These are phyloP conservation scores for Funneliformis caledonium DNA, from an alignment of 371 early-diverging fungal genomes.

Conservation along the genomic window DNA sequence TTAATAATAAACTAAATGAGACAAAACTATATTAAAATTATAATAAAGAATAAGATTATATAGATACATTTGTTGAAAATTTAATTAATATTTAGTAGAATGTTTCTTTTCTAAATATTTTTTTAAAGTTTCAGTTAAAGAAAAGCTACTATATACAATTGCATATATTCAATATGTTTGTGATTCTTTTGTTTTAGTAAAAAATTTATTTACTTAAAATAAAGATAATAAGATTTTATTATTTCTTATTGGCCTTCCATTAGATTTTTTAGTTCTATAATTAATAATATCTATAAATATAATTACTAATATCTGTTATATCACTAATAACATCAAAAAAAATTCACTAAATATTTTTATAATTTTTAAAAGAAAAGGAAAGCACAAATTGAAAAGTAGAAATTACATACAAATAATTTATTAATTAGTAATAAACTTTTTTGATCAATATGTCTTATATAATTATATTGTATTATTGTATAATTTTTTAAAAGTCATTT, in stretches of 20 bases:
- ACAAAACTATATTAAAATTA: too few relatives aligned
- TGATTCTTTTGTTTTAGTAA: background rate
- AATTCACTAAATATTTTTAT: too few relatives aligned
- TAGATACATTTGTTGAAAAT: background rate
- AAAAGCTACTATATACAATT: background rate
- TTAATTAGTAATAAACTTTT: too few relatives aligned
- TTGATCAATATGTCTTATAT: too few relatives aligned
- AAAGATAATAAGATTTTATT: background rate
- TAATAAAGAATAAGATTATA: background rate
- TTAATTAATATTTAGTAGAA: background rate
- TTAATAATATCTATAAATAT: background rate
- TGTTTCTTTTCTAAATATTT: background rate
- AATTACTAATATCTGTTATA: background rate
- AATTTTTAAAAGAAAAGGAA: too few relatives aligned
- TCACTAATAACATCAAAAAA: too few relatives aligned
- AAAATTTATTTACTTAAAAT: background rate
- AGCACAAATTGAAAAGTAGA: too few relatives aligned
- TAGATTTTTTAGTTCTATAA: too few relatives aligned
- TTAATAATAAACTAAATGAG: too few relatives aligned
- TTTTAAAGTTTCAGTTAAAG: constrained; percentile 17
- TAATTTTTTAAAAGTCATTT: too few relatives aligned
- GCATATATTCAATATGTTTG: background rate
- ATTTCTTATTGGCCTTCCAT: background rate
- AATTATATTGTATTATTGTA: too few relatives aligned
- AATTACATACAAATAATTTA: background rate